A percentile compares a stretch with the other conserved stretches of the same genome.
Conservation (phyloP, 2,329 filamentous ascomycete genomes). For the Dactylellina haptotyla region DNA sequence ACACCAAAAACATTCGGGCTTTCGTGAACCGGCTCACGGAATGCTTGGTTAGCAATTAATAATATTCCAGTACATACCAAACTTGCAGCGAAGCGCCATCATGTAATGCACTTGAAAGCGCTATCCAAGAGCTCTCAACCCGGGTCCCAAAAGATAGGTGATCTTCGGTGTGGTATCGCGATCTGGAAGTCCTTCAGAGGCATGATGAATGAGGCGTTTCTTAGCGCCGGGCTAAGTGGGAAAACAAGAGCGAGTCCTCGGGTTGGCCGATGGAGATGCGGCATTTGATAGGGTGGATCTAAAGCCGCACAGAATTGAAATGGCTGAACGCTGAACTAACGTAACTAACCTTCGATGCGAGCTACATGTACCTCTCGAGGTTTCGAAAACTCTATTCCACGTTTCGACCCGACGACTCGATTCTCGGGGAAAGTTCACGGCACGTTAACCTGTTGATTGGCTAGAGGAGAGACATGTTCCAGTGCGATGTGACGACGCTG, state of each 20-base stretch:
- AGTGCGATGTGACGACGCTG: slow-evolving; percentile 1
- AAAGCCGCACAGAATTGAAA: slow-evolving; percentile 23
- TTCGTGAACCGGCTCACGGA: neutral
- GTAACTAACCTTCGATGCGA: too few relatives aligned
- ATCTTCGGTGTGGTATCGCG: slow-evolving; percentile 15
- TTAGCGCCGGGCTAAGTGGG: slow-evolving; percentile 14
- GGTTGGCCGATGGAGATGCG: slow-evolving; percentile 19
- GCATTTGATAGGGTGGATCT: slow-evolving; percentile 27
- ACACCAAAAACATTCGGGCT: too few relatives aligned
- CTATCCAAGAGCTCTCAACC: slow-evolving; percentile 15
- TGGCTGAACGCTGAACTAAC: neutral
- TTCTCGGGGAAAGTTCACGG: neutral
- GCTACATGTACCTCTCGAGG: too few relatives aligned
- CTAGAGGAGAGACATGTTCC: neutral
- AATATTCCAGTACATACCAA: neutral
- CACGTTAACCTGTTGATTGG: slow-evolving; percentile 4
- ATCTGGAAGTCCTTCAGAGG: neutral
- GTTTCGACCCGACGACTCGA: slow-evolving; percentile 5
- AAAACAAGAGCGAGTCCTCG: neutral
- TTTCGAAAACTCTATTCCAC: neutral
- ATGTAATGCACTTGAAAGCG: slow-evolving; percentile 9
- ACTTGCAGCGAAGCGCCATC: slow-evolving; percentile 6
- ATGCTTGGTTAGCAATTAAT: neutral
- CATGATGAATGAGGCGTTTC: slow-evolving; percentile 34
- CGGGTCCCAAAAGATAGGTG: slow-evolving; percentile 28